A percentile compares a stretch with the other conserved stretches of the same genome.
Evolutionary conservation across 345 rosid genomes (phyloP).

Genomic region (Murraya koenigii): DNA sequence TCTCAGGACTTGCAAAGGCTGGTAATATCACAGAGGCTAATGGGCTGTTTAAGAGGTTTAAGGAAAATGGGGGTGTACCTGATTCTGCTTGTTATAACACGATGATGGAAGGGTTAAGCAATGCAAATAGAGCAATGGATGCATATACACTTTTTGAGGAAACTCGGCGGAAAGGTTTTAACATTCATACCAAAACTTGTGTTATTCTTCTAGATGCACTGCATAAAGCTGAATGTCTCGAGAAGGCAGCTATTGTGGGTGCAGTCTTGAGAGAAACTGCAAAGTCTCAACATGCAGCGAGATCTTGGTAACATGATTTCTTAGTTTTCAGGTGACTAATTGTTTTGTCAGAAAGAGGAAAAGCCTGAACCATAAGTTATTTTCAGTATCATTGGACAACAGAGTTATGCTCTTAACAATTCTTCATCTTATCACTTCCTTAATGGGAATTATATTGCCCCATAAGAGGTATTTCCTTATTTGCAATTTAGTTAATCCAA

Average conservation of each 20-base stretch:
- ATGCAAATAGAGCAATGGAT: constrained; percentile 66
- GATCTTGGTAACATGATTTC: constrained; percentile 52
- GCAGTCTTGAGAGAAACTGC: constrained; percentile 87
- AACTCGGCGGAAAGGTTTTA: constrained; percentile 62
- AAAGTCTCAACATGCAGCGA: constrained; percentile 83
- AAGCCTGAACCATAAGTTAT: neutral
- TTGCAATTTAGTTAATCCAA: neutral
- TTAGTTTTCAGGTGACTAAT: neutral
- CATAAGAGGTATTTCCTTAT: constrained; percentile 10
- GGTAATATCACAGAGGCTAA: constrained; percentile 78
- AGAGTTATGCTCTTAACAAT: neutral
- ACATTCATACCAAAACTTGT: constrained; percentile 72
- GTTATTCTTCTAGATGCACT: constrained; percentile 80
- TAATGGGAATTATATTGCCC: neutral
- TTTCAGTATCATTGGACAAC: neutral
- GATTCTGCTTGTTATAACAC: constrained; percentile 81
- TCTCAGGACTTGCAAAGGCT: constrained; percentile 84
- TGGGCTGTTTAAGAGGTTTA: constrained; percentile 66
- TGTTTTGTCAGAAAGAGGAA: neutral
- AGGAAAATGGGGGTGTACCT: constrained; percentile 59
- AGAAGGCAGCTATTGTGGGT: constrained; percentile 94
- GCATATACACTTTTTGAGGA: constrained; percentile 84
- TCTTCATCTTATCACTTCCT: neutral
- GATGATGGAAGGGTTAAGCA: constrained; percentile 81
- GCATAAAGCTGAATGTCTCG: constrained; percentile 83